Evolutionary conservation across 495 filamentous ascomycete species (phyloP).

Genomic region (Penicillium paradoxum): DNA sequence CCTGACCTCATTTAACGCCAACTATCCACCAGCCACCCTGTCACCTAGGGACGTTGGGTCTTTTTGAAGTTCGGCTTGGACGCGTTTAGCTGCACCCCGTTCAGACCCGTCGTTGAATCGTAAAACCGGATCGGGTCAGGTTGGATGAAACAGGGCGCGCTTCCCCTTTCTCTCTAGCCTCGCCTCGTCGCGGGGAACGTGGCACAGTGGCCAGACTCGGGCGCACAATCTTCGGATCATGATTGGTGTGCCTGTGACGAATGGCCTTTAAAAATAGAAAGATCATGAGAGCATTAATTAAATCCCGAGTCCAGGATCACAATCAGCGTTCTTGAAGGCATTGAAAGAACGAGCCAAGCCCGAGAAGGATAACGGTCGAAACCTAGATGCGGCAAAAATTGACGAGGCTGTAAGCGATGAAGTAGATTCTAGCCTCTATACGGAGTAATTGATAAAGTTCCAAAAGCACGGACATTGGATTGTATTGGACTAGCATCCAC

Average conservation of each 20-base stretch:
- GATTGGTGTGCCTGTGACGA: slow-evolving; percentile 7
- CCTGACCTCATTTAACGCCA: slow-evolving; percentile 14
- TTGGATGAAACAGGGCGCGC: not conserved
- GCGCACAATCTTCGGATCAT: not conserved
- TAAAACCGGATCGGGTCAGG: not conserved
- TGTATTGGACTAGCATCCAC: slow-evolving; percentile 16
- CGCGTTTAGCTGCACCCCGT: not conserved
- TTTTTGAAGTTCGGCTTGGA: not conserved
- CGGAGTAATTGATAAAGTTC: not conserved
- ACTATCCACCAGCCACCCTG: slow-evolving; percentile 12
- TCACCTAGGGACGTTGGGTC: slow-evolving; percentile 2
- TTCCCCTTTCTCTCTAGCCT: not conserved
- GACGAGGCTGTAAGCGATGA: slow-evolving; percentile 1
- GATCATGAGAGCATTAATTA: not conserved
- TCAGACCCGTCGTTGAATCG: not conserved
- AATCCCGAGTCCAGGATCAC: not conserved
- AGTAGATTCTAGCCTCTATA: not conserved
- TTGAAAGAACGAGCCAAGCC: not conserved
- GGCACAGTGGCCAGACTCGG: not conserved
- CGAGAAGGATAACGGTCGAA: not conserved
- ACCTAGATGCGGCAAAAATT: not conserved
- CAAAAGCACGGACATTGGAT: slow-evolving; percentile 14
- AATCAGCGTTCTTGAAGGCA: not conserved
- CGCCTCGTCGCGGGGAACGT: slow-evolving; percentile 2
- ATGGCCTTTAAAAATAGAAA: slow-evolving; percentile 5